Percentiles rank a stretch among this genome's conserved stretches.
Evolutionary conservation across 148 eudicot species (phyloP).

Genomic region (Chenopodium berlandieri): DNA sequence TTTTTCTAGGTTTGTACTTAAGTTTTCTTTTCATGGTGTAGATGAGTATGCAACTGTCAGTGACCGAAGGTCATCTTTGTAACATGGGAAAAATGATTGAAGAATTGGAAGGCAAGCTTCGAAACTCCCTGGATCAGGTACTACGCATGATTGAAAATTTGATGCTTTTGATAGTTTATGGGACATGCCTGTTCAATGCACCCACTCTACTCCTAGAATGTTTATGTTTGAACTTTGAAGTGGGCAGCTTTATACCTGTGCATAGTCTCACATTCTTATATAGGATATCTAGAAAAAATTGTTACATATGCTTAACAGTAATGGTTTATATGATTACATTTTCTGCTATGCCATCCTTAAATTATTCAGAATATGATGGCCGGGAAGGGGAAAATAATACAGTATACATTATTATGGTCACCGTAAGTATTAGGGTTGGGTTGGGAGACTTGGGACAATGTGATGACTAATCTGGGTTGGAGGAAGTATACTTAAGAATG

Average conservation of each 20-base stretch:
- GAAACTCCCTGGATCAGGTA: constrained; percentile 96
- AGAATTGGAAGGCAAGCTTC: constrained; percentile 91
- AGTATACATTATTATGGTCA: not conserved
- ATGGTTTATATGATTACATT: not conserved
- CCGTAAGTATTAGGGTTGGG: not conserved
- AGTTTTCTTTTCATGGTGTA: constrained; percentile 16
- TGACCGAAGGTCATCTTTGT: constrained; percentile 89
- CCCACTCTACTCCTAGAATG: not conserved
- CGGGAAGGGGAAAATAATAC: too few species aligned
- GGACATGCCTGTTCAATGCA: not conserved
- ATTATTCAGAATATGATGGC: not conserved
- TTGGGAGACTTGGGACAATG: not conserved
- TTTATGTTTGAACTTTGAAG: not conserved
- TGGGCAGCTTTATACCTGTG: not conserved
- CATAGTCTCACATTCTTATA: too few species aligned
- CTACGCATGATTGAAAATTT: not conserved
- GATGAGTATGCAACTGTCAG: constrained; percentile 89
- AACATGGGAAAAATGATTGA: constrained; percentile 99
- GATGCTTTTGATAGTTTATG: not conserved
- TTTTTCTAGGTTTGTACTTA: not conserved
- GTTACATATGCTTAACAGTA: not conserved
- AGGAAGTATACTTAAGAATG: not conserved
- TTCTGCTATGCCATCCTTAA: not conserved
- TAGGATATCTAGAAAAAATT: not conserved
- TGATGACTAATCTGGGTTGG: not conserved